phyloP scores from a whole-genome alignment of 352 stramenopile species.

The Globisporangium splendens region DNA sequence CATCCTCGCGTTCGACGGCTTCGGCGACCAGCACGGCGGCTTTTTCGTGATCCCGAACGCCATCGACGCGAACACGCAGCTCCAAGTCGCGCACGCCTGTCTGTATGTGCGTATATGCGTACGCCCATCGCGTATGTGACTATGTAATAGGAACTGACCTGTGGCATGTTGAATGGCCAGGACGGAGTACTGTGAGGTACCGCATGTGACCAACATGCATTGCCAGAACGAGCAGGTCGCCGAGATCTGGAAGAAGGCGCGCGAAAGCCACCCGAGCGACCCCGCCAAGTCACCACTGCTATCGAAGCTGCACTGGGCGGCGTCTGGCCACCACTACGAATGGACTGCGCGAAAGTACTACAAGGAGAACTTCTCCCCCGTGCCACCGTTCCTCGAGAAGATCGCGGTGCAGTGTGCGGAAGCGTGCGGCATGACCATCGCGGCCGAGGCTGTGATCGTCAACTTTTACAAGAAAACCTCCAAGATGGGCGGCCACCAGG shows the following conservation, averaged over 20 bases:
- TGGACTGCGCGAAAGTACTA: conserved; percentile 76
- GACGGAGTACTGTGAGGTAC: conserved; percentile 63
- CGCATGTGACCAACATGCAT: conserved; percentile 80
- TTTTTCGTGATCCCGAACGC: conserved; percentile 72
- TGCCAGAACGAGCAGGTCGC: conserved; percentile 47
- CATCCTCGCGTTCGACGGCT: conserved; percentile 47
- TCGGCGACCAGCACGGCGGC: conserved; percentile 39
- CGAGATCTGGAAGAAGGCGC: conserved; percentile 50
- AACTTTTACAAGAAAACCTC: conserved; percentile 83
- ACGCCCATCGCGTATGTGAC: background rate
- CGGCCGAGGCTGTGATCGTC: conserved; percentile 70
- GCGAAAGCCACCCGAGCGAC: conserved; percentile 28
- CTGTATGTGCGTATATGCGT: conserved; percentile 40
- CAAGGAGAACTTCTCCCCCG: conserved; percentile 40
- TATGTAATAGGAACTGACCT: too few relatives aligned
- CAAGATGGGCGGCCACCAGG: conserved; percentile 78
- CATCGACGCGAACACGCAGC: conserved; percentile 40
- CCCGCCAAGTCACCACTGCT: conserved; percentile 37
- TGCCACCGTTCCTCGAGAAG: conserved; percentile 40
- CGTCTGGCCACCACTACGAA: conserved; percentile 77
- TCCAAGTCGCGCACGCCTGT: conserved; percentile 49
- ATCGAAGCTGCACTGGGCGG: conserved; percentile 70
- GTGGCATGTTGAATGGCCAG: conserved; percentile 16
- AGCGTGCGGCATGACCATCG: conserved; percentile 52
- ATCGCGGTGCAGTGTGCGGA: conserved; percentile 38